These are phyloP conservation scores for Pseudonitzschia delicatissima DNA, from an alignment of 108 stramenopile species.

Conservation along the genomic window DNA sequence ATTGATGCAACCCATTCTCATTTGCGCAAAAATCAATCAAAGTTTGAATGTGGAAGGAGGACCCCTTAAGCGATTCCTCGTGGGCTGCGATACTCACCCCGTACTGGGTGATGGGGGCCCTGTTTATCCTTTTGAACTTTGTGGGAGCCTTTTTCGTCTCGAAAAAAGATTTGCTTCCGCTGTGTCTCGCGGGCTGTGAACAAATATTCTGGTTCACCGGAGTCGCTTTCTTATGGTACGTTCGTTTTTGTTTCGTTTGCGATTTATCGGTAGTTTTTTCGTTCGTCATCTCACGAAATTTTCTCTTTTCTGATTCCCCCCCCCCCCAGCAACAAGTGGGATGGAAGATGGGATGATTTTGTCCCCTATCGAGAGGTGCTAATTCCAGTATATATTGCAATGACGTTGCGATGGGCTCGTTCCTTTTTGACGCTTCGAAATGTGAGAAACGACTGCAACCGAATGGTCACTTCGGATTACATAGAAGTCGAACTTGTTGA, in stretches of 20 bases:
- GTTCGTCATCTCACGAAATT: neutral
- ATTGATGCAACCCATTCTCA: slow-evolving; percentile 72
- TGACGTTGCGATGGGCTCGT: slow-evolving; percentile 33
- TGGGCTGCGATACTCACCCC: slow-evolving; percentile 67
- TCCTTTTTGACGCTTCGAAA: slow-evolving; percentile 26
- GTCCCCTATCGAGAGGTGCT: slow-evolving; percentile 25
- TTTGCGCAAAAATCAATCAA: slow-evolving; percentile 75
- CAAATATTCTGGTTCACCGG: slow-evolving; percentile 45
- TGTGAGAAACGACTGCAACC: slow-evolving; percentile 31
- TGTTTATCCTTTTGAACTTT: slow-evolving; percentile 25
- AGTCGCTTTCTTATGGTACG: slow-evolving; percentile 36
- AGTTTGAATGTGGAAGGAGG: slow-evolving; percentile 40
- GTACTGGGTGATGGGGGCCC: slow-evolving; percentile 49
- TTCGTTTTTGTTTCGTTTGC: slow-evolving; percentile 40
- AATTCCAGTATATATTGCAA: slow-evolving; percentile 34
- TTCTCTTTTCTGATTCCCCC: too few species aligned
- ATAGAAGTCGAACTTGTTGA: slow-evolving; percentile 50
- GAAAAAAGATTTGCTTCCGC: slow-evolving; percentile 20
- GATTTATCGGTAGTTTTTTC: neutral
- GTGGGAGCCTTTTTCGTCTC: slow-evolving; percentile 13
- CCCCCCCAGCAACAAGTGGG: slow-evolving; percentile 21
- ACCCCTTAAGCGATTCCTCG: slow-evolving; percentile 40
- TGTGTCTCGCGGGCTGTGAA: slow-evolving; percentile 31
- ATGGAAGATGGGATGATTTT: slow-evolving; percentile 9
- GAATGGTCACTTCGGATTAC: slow-evolving; percentile 65